These are phyloP conservation scores for Penicillium hordei DNA, from an alignment of 2,329 filamentous ascomycete species.

Conservation along the genomic window DNA sequence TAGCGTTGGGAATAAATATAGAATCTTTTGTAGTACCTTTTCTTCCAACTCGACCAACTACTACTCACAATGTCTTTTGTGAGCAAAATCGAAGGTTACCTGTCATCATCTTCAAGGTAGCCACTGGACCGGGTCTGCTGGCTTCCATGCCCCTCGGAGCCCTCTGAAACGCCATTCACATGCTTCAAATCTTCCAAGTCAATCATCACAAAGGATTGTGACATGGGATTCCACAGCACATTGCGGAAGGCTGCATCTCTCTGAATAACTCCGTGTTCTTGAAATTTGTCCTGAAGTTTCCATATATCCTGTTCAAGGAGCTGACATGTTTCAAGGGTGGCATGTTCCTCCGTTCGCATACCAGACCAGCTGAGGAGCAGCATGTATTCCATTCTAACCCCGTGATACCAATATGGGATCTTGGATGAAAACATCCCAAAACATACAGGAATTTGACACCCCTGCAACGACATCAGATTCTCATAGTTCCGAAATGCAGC, in stretches of 20 bases:
- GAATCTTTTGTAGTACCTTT: not conserved
- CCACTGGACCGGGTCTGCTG: not conserved
- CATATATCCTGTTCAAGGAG: conserved; percentile 10
- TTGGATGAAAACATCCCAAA: conserved; percentile 24
- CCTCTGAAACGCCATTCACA: conserved; percentile 8
- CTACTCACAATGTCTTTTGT: not conserved
- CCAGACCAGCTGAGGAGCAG: conserved; percentile 24
- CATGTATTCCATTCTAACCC: conserved; percentile 23
- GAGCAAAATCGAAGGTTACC: not conserved
- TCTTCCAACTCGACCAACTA: not conserved
- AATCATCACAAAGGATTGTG: conserved; percentile 21
- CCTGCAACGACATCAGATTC: conserved; percentile 23
- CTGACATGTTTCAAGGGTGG: not conserved
- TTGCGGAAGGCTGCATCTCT: conserved; percentile 26
- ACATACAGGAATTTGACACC: conserved; percentile 28
- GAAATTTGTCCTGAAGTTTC: conserved; percentile 16
- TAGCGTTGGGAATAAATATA: not conserved
- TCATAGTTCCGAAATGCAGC: conserved; percentile 28
- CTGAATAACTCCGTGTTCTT: conserved; percentile 19
- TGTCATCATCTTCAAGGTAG: not conserved
- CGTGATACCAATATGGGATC: conserved; percentile 28
- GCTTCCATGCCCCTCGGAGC: not conserved
- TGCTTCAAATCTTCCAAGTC: conserved; percentile 29
- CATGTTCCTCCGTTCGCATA: conserved; percentile 5
- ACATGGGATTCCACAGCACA: conserved; percentile 25